Evolutionary conservation across 1,139 yeast genomes (phyloP), one percentile per base, ranked within the genome.

Genomic region (Scheffersomyces stambukii): DNA sequence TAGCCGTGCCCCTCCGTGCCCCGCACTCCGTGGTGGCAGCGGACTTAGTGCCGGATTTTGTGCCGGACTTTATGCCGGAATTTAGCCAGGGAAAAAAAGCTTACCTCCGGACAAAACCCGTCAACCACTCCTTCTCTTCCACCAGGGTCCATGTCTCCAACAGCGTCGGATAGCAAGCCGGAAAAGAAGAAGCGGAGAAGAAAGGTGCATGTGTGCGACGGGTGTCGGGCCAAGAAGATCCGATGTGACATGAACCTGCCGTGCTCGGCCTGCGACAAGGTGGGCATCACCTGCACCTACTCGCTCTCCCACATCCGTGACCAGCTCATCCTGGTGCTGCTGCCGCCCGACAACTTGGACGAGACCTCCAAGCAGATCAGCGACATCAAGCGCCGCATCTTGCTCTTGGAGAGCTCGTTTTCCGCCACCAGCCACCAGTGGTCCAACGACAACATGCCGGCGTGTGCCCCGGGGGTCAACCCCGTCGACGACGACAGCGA

Each of bases 231-330:
- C 24, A 52, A 54, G 36, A 64, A 64, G 40, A 52, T 63, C 36
- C 54, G 48, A 29, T 64, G 71, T 47, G 66, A 64, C 35, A 51
- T 58, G 29, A 50, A 45, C 8, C 40, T 37, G 21, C 71, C 71
- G 0, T 64, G 71, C 40, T 40, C 49, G 3, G 60, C 54, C 27
- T 64, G 71, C 45, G 38, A 50, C 5, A 57, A 51, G 31, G 38
- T 18, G n/a, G 5, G n/a, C 6, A 21, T 21, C 27, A 45, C 34
- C 8, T 48, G 52, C 31, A 26, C 29, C 3, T 48, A 42, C 23
- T 27, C 30, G 3, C 18, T 24, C 13, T 29, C 33, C 13, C 20
- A 18, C 9, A 3, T 7, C 20, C 5, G 20, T 18, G 10, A 9
- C 20, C 20, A 18, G n/a, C n/a, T n/a, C n/a, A n/a, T n/a, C n/a